Evolutionary conservation across 2,329 filamentous ascomycete genomes (phyloP).

Genomic region (Aspergillus novofumigatus): DNA sequence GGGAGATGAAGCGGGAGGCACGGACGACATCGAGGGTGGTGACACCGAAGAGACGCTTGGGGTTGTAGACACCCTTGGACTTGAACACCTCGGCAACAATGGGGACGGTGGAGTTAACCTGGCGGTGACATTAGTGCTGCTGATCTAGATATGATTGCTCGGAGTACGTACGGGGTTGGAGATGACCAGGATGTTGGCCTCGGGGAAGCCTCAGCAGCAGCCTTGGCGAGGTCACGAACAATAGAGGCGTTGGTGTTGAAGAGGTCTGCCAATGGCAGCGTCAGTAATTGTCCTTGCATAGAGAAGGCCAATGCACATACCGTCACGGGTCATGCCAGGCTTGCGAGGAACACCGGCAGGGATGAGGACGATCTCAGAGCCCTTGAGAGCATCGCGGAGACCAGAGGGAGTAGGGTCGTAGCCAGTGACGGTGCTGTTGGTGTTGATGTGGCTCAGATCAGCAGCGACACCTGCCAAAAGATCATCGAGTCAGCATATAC

Average conservation of each 20-base stretch:
- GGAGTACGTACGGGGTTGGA: slow-evolving; percentile 72
- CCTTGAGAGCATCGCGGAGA: slow-evolving; percentile 75
- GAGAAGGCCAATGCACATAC: slow-evolving; percentile 39
- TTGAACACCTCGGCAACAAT: slow-evolving; percentile 98
- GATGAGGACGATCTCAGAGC: slow-evolving; percentile 90
- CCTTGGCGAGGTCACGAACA: slow-evolving; percentile 96
- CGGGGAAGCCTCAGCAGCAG: slow-evolving; percentile 77
- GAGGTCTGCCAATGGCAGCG: slow-evolving; percentile 57
- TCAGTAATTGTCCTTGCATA: slow-evolving; percentile 1
- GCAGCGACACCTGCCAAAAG: slow-evolving; percentile 77
- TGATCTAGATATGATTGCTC: not conserved
- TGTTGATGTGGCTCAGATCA: slow-evolving; percentile 98
- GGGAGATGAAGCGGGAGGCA: slow-evolving; percentile 93
- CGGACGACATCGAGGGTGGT: slow-evolving; percentile 99
- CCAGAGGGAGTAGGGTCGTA: slow-evolving; percentile 74
- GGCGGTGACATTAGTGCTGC: slow-evolving; percentile 6
- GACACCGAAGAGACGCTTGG: slow-evolving; percentile 98
- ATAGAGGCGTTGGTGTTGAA: slow-evolving; percentile 99
- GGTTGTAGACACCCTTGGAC: slow-evolving; percentile 92
- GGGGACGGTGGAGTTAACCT: slow-evolving; percentile 97
- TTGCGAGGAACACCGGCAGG: slow-evolving; percentile 98
- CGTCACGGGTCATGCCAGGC: slow-evolving; percentile 98
- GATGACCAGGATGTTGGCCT: slow-evolving; percentile 96
- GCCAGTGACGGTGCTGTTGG: slow-evolving; percentile 89
- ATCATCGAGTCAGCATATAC: not conserved